A percentile compares a stretch with the other conserved stretches of the same genome.
Conservation (phyloP, 345 rosid genomes). For the Citrus medica region DNA sequence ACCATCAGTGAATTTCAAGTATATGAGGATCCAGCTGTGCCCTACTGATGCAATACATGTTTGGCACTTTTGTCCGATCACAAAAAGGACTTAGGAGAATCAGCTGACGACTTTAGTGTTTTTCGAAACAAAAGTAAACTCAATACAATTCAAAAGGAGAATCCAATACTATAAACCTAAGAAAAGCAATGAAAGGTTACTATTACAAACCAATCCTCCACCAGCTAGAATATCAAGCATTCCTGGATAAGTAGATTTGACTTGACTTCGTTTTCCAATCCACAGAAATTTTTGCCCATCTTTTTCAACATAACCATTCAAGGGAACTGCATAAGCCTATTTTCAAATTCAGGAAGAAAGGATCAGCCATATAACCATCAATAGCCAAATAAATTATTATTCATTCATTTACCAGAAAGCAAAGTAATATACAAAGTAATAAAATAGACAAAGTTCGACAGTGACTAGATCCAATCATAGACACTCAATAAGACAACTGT, state of each 20-base stretch:
- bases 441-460: neutral
- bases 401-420: neutral
- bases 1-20: neutral
- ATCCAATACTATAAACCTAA: neutral
- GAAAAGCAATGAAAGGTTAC: neutral
- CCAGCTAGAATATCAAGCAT: slow-evolving; percentile 97
- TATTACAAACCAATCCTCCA: slow-evolving; percentile 81
- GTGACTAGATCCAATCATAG: neutral
- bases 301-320: slow-evolving; percentile 85
- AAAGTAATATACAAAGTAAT: neutral
- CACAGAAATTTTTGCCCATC: slow-evolving; percentile 61
- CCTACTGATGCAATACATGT: neutral
- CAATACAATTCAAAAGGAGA: neutral
- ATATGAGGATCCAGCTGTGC: neutral
- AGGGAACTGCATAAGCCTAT: slow-evolving; percentile 89
- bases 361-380: neutral
- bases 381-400: neutral
- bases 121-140: neutral
- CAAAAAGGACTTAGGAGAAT: neutral
- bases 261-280: slow-evolving; percentile 81
- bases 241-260: slow-evolving; percentile 80
- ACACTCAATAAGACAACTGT: neutral
- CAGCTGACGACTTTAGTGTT: neutral
- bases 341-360: neutral
- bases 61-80: neutral